Evolutionary conservation across 2,329 filamentous ascomycete genomes (phyloP).

Genomic region (Paraphaeosphaeria sporulosa): DNA sequence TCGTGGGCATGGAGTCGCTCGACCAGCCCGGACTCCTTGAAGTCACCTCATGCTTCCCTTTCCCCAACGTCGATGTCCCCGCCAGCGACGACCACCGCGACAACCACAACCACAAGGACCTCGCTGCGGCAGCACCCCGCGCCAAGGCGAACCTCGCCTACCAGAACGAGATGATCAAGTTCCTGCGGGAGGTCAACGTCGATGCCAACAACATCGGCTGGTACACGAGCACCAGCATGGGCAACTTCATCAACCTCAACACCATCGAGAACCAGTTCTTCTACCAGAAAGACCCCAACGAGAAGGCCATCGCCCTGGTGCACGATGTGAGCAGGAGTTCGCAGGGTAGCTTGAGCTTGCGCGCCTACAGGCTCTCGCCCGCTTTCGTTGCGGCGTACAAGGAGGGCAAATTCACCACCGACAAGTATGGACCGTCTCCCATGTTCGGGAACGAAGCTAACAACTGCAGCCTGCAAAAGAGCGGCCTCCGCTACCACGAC

Average conservation of each 20-base stretch:
- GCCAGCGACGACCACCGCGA: slow-evolving; percentile 55
- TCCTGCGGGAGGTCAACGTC: slow-evolving; percentile 95
- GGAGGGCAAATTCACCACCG: slow-evolving; percentile 96
- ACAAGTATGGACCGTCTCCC: slow-evolving; percentile 77
- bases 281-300: slow-evolving; percentile 93
- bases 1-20: slow-evolving; percentile 86
- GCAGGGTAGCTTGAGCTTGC: slow-evolving; percentile 86
- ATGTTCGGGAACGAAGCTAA: slow-evolving; percentile 18
- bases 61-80: slow-evolving; percentile 81
- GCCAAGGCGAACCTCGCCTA: slow-evolving; percentile 89
- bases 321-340: slow-evolving; percentile 96
- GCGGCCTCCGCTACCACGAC: slow-evolving; percentile 90
- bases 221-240: slow-evolving; percentile 99
- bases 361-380: slow-evolving; percentile 88
- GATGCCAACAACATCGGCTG: slow-evolving; percentile 98
- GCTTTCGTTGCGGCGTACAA: slow-evolving; percentile 91
- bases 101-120: slow-evolving; percentile 55
- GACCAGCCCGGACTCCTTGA: slow-evolving; percentile 75
- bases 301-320: slow-evolving; percentile 85
- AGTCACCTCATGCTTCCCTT: slow-evolving; percentile 94
- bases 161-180: slow-evolving; percentile 96
- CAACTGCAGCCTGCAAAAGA: slow-evolving; percentile 81
- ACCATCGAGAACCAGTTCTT: slow-evolving; percentile 98
- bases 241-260: slow-evolving; percentile 94
- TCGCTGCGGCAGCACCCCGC: slow-evolving; percentile 87